These are phyloP conservation scores for Neofusicoccum kwambonambiense DNA, from an alignment of 2,329 filamentous ascomycete genomes.

Conservation along the genomic window DNA sequence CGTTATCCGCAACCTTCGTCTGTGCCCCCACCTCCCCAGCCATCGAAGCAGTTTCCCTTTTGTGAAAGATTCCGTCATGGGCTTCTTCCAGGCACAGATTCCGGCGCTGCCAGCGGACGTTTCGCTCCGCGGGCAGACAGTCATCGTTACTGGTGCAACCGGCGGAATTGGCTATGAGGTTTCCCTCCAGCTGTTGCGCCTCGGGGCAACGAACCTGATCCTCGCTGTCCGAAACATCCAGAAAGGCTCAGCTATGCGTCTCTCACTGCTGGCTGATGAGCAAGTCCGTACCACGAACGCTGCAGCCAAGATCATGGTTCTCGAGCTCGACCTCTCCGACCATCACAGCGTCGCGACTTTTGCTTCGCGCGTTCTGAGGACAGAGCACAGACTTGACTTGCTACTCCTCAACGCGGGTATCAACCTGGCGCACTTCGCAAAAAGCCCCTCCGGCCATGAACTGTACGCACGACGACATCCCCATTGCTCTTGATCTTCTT, in stretches of 20 bases:
- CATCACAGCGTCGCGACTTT: neutral
- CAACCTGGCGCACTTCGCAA: neutral
- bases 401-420: slow-evolving; percentile 10
- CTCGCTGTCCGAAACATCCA: neutral
- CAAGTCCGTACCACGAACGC: neutral
- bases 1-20: neutral
- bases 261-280: neutral
- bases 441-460: neutral
- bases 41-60: neutral
- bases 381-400: neutral
- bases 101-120: neutral
- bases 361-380: neutral
- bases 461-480: neutral
- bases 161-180: slow-evolving; percentile 5
- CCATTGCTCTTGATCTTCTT: neutral
- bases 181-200: neutral
- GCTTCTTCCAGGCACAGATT: slow-evolving; percentile 3
- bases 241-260: neutral
- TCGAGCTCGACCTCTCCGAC: slow-evolving; percentile 1
- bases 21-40: neutral
- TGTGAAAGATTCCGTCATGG: neutral
- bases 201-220: neutral
- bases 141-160: neutral
- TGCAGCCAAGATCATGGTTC: neutral
- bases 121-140: neutral